phyloP scores from a whole-genome alignment of 306 rosid species.

The Purshia tridentata region DNA sequence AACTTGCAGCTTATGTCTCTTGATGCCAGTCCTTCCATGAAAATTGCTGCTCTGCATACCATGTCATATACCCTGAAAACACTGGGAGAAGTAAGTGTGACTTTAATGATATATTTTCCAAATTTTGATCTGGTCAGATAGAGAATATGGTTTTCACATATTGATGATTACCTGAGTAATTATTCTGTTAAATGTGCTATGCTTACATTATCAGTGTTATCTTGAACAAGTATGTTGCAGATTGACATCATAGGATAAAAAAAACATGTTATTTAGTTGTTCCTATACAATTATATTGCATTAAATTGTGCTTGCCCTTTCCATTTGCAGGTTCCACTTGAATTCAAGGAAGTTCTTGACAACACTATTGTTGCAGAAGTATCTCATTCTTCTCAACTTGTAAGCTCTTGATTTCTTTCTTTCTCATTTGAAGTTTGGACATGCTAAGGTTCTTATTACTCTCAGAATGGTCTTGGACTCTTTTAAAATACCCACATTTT shows the following conservation, averaged over 20 bases:
- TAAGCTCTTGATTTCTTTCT: conserved; percentile 41
- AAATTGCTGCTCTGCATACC: conserved; percentile 79
- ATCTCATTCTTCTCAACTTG: conserved; percentile 84
- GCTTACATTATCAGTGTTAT: neutral
- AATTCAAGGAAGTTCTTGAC: conserved; percentile 91
- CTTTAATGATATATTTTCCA: conserved; percentile 9
- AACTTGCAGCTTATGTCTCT: conserved; percentile 65
- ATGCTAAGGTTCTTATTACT: neutral
- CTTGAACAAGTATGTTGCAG: neutral
- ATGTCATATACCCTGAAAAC: conserved; percentile 77
- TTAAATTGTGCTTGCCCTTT: conserved; percentile 27
- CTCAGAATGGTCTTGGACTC: neutral
- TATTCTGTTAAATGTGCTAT: neutral
- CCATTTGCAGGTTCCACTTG: conserved; percentile 76
- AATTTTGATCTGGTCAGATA: neutral
- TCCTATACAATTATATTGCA: neutral
- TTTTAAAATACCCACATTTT: neutral
- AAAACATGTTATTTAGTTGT: conserved; percentile 2
- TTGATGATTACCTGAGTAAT: neutral
- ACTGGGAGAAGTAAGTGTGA: conserved; percentile 74
- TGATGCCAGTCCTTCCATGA: conserved; percentile 82
- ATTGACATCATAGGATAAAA: neutral
- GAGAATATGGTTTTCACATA: neutral
- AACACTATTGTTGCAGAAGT: conserved; percentile 80
- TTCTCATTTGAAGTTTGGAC: conserved; percentile 1